Evolutionary conservation across 495 filamentous ascomycete genomes (phyloP).

Genomic region (Penicillium lividum): DNA sequence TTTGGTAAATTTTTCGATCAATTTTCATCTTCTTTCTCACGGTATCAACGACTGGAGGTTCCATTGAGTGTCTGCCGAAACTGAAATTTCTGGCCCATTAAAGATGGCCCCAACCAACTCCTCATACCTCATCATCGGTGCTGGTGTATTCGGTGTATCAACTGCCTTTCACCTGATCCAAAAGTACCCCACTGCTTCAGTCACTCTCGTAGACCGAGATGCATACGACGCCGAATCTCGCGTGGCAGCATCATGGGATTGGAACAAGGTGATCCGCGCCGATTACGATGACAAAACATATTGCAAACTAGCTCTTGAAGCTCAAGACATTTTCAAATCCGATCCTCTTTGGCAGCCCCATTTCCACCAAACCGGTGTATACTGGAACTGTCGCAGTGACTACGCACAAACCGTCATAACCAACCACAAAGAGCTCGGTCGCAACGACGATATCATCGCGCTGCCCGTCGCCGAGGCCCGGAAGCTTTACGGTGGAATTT

Average conservation of each 20-base stretch:
- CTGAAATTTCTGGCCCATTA: neutral
- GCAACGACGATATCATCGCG: conserved; percentile 37
- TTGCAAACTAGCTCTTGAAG: conserved; percentile 56
- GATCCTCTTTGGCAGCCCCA: conserved; percentile 55
- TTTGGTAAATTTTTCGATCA: neutral
- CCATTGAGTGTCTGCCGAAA: neutral
- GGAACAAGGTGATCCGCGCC: conserved; percentile 67
- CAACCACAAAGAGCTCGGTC: conserved; percentile 51
- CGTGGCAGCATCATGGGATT: conserved; percentile 63
- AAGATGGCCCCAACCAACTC: conserved; percentile 26
- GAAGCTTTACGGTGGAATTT: conserved; percentile 50
- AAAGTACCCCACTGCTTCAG: conserved; percentile 46
- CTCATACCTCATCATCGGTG: conserved; percentile 62
- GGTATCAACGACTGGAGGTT: neutral
- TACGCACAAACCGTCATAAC: conserved; percentile 48
- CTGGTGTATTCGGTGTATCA: conserved; percentile 65
- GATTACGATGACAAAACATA: conserved; percentile 64
- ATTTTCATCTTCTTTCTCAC: neutral
- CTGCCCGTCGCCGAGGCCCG: conserved; percentile 46
- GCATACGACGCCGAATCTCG: conserved; percentile 41
- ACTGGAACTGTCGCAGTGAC: conserved; percentile 44
- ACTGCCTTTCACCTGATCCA: conserved; percentile 62
- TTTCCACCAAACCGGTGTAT: conserved; percentile 59
- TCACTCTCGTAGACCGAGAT: conserved; percentile 62
- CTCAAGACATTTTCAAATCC: conserved; percentile 52